Base-by-base conservation (phyloP, 2,329 filamentous ascomycete genomes). In the Venturia pyrina region DNA sequence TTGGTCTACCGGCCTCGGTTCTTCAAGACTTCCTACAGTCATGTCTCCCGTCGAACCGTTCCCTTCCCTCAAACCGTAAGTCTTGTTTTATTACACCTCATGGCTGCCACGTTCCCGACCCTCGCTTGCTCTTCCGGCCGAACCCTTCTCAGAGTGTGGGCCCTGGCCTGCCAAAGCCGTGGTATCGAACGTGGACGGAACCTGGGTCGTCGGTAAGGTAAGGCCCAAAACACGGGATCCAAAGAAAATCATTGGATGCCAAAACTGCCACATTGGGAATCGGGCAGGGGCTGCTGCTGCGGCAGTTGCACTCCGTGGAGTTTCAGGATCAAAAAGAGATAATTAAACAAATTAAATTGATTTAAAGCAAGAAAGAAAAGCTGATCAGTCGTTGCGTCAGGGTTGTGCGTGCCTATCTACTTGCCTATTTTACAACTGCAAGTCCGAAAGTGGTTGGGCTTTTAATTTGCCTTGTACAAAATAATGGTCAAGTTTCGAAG, bases 391-490 rank as follows among this genome's bases (percentile, higher is more conserved):
- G 34, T 44, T 19, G 53, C 63, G 53, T 44, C 50, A 69, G 69
- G n/a, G 63, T 68, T 46, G 40, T 65, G 1, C 70, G 69, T 44
- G 73, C 73, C 46, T 75, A 74, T 66, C 1, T 70, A 8, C 69
- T 75, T 10, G 73, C 67, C 10, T 70, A 82, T 73, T 68, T 81
- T 44, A 81, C 79, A 41, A 76, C 75, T 56, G 77, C 80, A 13
- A 76, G 75, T 28, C 81, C 82, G 8, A 78, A 76, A 68, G 66
- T 83, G 15, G 68, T 82, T 65, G 72, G 72, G 62, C 24, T 69
- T 19, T 28, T 67, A 7, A 21, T 70, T n/a, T 63, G 63, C 7
- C 60, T 66, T 19, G n/a, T 67, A 24, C 66, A 67, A 24, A 62
- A 59, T n/a, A 41, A 65, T 56, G 50, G 40, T 46, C 64, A 53